Percentiles rank a stretch among this genome's conserved stretches.
Conservation (phyloP, 2,329 filamentous ascomycete species). For the Pseudopyricularia javanii region DNA sequence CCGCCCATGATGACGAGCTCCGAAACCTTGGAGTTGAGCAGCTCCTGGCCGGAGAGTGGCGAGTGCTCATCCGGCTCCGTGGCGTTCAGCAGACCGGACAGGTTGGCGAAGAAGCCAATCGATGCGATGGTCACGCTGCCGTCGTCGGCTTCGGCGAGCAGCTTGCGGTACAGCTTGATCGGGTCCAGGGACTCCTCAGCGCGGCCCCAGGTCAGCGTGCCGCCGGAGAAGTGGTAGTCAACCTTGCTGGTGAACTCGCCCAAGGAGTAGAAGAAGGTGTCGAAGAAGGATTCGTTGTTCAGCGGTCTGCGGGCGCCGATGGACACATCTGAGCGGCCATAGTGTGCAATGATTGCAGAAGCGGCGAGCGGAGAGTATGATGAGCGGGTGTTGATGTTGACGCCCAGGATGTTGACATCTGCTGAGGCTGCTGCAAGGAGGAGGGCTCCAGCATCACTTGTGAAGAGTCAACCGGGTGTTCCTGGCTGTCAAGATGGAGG, state of each 20-base stretch:
- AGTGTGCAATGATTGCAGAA: slow-evolving; percentile 27
- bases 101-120: slow-evolving; percentile 32
- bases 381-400: slow-evolving; percentile 28
- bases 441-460: slow-evolving; percentile 26
- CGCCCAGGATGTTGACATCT: slow-evolving; percentile 22
- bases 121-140: slow-evolving; percentile 30
- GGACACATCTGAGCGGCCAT: slow-evolving; percentile 20
- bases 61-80: slow-evolving; percentile 24
- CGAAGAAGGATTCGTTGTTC: slow-evolving; percentile 29
- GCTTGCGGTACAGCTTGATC: slow-evolving; percentile 29
- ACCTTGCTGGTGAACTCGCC: slow-evolving; percentile 34
- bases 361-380: slow-evolving; percentile 26
- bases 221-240: slow-evolving; percentile 26
- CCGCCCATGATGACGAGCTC: slow-evolving; percentile 42
- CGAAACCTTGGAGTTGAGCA: slow-evolving; percentile 29
- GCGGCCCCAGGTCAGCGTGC: slow-evolving; percentile 19
- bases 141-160: slow-evolving; percentile 24
- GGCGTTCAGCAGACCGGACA: slow-evolving; percentile 33
- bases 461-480: neutral
- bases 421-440: slow-evolving; percentile 25
- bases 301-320: slow-evolving; percentile 26
- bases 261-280: slow-evolving; percentile 21
- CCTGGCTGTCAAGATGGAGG: neutral
- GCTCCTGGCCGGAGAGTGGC: slow-evolving; percentile 22
- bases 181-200: slow-evolving; percentile 26